Percentiles rank a stretch among this genome's conserved stretches.
Evolutionary conservation across 345 rosid species (phyloP).

Genomic region (Ailanthus altissimus): DNA sequence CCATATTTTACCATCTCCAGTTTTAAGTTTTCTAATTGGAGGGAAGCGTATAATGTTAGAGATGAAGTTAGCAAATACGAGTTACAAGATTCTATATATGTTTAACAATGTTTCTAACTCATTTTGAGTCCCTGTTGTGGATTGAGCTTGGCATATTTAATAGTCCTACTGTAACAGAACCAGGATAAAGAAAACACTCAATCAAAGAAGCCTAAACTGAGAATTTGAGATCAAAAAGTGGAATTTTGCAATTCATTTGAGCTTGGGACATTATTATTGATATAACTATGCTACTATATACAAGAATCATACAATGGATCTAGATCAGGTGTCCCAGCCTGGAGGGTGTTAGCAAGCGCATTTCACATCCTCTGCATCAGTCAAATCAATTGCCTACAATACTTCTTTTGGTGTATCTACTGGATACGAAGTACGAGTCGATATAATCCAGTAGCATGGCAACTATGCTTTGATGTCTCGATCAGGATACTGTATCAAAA

Average conservation of each 20-base stretch:
- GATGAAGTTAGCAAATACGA: too few species aligned
- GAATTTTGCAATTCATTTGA: neutral
- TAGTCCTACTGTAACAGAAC: neutral
- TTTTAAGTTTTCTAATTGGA: too few species aligned
- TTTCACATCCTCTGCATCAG: neutral
- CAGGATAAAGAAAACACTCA: neutral
- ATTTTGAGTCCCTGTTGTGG: too few species aligned
- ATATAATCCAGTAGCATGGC: neutral
- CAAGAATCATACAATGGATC: neutral
- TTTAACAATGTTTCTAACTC: too few species aligned
- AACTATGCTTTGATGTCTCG: neutral
- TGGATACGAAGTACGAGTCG: neutral
- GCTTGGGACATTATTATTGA: neutral
- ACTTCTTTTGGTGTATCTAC: neutral
- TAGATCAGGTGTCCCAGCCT: neutral
- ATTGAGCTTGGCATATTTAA: too few species aligned
- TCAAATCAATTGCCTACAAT: neutral
- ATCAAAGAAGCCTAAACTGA: neutral
- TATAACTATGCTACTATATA: neutral
- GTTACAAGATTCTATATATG: too few species aligned
- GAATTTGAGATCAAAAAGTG: neutral
- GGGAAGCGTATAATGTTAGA: too few species aligned
- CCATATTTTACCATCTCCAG: too few species aligned
- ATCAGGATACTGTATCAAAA: constrained; percentile 6
- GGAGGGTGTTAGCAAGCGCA: neutral